Evolutionary conservation across 148 eudicot species (phyloP).

Genomic region (Vaccinium corymbosum): DNA sequence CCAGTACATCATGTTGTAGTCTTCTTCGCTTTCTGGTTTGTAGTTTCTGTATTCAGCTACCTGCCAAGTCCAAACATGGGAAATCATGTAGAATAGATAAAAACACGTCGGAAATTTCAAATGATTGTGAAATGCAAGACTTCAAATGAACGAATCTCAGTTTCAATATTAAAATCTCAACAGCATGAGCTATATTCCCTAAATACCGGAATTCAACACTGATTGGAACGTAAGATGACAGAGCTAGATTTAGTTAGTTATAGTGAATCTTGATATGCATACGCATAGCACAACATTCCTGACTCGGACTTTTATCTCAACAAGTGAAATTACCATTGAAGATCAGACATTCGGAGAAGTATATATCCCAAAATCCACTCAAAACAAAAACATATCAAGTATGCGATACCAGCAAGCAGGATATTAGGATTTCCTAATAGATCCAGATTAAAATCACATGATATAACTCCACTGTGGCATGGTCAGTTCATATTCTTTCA

Average conservation of each 20-base stretch:
- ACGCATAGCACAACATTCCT: neutral
- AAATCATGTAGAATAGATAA: neutral
- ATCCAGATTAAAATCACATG: neutral
- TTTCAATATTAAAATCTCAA: neutral
- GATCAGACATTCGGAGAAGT: neutral
- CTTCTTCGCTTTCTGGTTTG: conserved; percentile 38
- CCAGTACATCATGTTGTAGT: conserved; percentile 31
- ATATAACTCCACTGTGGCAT: neutral
- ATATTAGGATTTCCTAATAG: neutral
- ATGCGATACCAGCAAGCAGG: neutral
- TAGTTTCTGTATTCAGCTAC: conserved; percentile 30
- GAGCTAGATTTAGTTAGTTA: neutral
- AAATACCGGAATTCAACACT: neutral
- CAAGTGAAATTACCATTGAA: neutral
- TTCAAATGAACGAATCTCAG: neutral
- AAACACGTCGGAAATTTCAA: neutral
- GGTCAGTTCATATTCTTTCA: neutral
- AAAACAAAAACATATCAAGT: conserved; percentile 7
- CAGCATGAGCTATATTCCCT: neutral
- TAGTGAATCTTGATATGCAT: neutral
- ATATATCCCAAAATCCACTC: neutral
- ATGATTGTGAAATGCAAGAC: neutral
- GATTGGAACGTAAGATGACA: neutral
- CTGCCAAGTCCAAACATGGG: conserved; percentile 19
- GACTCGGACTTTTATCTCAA: neutral